Base-by-base conservation (phyloP, 192 early-diverging fungal genomes). In the Radiomyces spectabilis region DNA sequence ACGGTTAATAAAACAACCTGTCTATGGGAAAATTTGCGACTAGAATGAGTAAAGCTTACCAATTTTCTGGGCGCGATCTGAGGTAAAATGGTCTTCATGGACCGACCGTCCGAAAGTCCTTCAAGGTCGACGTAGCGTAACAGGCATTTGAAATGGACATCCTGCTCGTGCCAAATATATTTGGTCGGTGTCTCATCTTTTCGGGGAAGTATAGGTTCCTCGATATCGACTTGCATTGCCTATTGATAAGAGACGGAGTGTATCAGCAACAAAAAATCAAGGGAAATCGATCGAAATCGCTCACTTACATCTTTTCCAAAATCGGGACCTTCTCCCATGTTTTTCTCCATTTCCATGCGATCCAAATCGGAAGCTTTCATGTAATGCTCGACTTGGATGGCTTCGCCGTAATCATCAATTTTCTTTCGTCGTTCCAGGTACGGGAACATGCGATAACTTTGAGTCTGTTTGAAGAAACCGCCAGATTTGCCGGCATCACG, bases 111-210 rank as follows among this genome's bases (percentile, higher is more conserved):
- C 0, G 91, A 77, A 24, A 88, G 80, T 35, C 96, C 96, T 63
- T 97, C 94, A 52, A 96, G 73, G 73, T 97, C 94, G 5, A 98
- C 79, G 68, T 87, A 97, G 27, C 77, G 68, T 21, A 97, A 63
- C 48, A 76, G 76, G 59, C 94, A 97, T 10, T 67, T 76, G 5
- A 97, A 49, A 1, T 75, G 45, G 10, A 97, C 42, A 9, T 63
- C 68, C 25, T 78, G 61, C 22, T 85, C 69, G 41, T 78, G 61
- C 18, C 51, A 67, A 5, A 86, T 61, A 58, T 91, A 90, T 69
- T 96, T 96, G 9, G 85, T 91, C 1, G 96, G 96, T 19, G 80
- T 54, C 24, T 59, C 66, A 24, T 80, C 83, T 41, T 71, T 85
- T 21, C 68, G 74, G 31, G 86, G 90, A 19, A 68, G 81, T 25